A percentile compares a stretch with the other conserved stretches of the same genome.
Evolutionary conservation across 805 yeast genomes (phyloP).

Genomic region (Ogataea wickerhamii): DNA sequence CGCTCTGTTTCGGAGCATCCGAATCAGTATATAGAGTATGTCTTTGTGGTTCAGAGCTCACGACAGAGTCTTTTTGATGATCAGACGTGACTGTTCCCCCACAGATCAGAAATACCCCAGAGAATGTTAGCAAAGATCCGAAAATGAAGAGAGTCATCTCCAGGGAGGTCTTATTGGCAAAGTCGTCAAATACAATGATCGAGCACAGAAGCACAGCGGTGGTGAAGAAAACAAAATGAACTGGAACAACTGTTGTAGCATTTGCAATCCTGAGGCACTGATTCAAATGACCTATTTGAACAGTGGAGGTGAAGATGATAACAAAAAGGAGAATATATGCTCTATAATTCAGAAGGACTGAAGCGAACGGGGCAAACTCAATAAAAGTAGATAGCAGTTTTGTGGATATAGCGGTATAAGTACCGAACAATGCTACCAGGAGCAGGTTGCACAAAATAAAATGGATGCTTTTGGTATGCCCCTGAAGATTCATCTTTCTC

Average conservation of each 20-base stretch:
- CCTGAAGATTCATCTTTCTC: conserved; percentile 3
- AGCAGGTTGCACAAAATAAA: conserved; percentile 32
- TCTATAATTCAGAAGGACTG: conserved; percentile 25
- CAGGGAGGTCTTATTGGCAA: conserved; percentile 25
- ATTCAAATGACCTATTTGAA: conserved; percentile 39
- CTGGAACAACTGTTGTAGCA: conserved; percentile 46
- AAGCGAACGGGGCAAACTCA: conserved; percentile 24
- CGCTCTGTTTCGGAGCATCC: neutral
- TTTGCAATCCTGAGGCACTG: conserved; percentile 38
- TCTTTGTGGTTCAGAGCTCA: no score
- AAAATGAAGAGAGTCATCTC: conserved; percentile 26
- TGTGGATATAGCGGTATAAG: conserved; percentile 44
- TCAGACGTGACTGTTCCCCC: conserved; percentile 12
- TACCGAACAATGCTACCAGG: conserved; percentile 43
- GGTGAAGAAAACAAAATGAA: conserved; percentile 48
- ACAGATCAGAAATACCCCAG: conserved; percentile 40
- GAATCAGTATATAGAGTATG: no score
- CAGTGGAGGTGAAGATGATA: conserved; percentile 36
- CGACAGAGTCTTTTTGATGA: neutral
- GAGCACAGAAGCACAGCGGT: conserved; percentile 42
- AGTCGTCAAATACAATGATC: conserved; percentile 39
- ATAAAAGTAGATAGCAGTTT: conserved; percentile 37
- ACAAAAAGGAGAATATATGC: conserved; percentile 33
- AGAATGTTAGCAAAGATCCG: conserved; percentile 37
- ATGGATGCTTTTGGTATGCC: conserved; percentile 7